Evolutionary conservation across 345 rosid genomes (phyloP), one percentile per base, ranked within the genome.

Genomic region (Theobroma cacao): DNA sequence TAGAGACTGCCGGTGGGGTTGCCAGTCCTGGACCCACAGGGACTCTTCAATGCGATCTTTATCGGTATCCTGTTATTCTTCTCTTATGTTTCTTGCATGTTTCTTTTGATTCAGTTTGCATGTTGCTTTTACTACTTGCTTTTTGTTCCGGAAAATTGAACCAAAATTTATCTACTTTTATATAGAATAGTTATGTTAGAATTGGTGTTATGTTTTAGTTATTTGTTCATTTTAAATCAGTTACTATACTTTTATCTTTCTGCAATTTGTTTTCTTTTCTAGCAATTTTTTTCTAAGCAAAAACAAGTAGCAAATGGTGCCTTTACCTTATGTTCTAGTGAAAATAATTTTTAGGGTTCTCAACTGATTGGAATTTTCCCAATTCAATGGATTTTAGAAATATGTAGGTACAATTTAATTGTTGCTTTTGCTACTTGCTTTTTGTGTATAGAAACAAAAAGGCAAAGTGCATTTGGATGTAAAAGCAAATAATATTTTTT

Each of bases 1-100:
- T 96, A 52, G 98, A 96, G 84, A 92, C 99, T 63, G 95, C 99
- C 14, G 99, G 99, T 2, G 98, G 99, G 20, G 95, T 96, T 60
- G 99, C 98, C 0, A 94, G 97, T 68, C 98, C 98, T 0, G 97
- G 89, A 3, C 97, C 99, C 2, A 90, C 98, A 0, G 97, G 98
- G 24, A 83, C 98, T 73, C 95, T 92, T 78, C 99, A 94, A 69
- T 96, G 99, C 38, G 97, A 96, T 60, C 87, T 96, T 63, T 96
- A 93, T 71, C 82, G 98, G 99, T 90, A 82, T 40, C 76, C 55
- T 34, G 4, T 33, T 56, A 5, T 55, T 47, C 1, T 55, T 22
- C 56, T 31, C 71, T 65, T 56, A 2, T 62, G 45, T 22, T 68
- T 45, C 64, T 22, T 53, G 47, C 12, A 18, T 4, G 8, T 55